Conservation (phyloP, 2,329 filamentous ascomycete species). For the Acarospora socialis region DNA sequence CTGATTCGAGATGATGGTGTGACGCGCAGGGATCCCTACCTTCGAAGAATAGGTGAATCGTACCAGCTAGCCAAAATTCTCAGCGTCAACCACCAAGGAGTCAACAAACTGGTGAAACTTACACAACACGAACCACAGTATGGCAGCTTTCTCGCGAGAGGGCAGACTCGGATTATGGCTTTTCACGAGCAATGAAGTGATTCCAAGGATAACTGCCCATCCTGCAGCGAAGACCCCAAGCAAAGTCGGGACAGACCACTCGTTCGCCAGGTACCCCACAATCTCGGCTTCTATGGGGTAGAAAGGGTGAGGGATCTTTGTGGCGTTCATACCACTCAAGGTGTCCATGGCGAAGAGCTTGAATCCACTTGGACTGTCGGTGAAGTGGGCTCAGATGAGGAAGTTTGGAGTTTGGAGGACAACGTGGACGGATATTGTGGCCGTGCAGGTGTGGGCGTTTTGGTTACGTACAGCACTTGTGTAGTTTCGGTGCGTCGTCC, state of each 20-base stretch:
- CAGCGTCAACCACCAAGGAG: neutral
- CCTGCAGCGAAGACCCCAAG: slow-evolving; percentile 45
- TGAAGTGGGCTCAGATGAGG: no score
- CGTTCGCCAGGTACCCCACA: slow-evolving; percentile 51
- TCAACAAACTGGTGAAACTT: slow-evolving; percentile 30
- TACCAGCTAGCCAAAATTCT: slow-evolving; percentile 23
- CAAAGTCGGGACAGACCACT: slow-evolving; percentile 43
- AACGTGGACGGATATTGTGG: no score
- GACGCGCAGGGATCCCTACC: slow-evolving; percentile 29
- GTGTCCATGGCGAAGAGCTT: neutral
- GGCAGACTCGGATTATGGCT: slow-evolving; percentile 39
- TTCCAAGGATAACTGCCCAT: slow-evolving; percentile 42
- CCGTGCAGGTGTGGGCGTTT: no score
- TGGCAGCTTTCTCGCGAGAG: slow-evolving; percentile 40
- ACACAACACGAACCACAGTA: slow-evolving; percentile 67
- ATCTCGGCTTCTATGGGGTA: slow-evolving; percentile 53
- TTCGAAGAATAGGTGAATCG: slow-evolving; percentile 68
- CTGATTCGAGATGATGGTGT: no score
- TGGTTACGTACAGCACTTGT: no score
- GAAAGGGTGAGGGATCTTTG: slow-evolving; percentile 45
- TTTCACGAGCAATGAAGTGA: slow-evolving; percentile 41
- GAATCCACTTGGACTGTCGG: no score
- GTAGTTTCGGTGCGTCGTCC: no score
- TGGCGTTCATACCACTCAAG: neutral
- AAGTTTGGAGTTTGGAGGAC: no score